These are phyloP conservation scores for Penicillium goetzii DNA, from an alignment of 495 filamentous ascomycete genomes.

Conservation along the genomic window DNA sequence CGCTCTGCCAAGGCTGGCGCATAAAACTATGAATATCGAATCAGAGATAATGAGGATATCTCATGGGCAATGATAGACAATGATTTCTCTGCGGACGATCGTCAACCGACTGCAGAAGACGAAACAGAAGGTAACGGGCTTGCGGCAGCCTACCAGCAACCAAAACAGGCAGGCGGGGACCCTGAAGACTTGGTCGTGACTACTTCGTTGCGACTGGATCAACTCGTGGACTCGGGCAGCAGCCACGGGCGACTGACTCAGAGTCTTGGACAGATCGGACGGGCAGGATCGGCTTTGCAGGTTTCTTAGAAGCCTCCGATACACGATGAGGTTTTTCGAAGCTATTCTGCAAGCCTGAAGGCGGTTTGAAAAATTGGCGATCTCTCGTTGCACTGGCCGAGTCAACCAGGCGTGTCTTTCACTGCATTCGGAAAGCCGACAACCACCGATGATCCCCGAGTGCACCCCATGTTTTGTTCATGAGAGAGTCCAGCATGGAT, in stretches of 20 bases:
- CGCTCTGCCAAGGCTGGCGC: conserved; percentile 7
- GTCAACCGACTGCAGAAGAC: not conserved
- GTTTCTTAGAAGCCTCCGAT: not conserved
- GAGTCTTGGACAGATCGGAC: too few species aligned
- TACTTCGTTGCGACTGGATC: not conserved
- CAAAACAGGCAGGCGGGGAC: conserved; percentile 14
- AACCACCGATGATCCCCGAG: conserved; percentile 29
- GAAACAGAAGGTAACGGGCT: not conserved
- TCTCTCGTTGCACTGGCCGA: conserved; percentile 8
- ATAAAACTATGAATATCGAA: conserved; percentile 8
- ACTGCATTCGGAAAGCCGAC: conserved; percentile 24
- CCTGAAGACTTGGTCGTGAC: not conserved
- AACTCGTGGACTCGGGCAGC: not conserved
- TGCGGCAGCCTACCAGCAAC: not conserved
- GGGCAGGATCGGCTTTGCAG: not conserved
- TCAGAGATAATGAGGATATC: not conserved
- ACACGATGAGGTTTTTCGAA: not conserved
- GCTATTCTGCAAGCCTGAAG: conserved; percentile 8
- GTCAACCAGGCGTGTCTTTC: conserved; percentile 11
- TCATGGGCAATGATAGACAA: not conserved
- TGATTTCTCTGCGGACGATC: not conserved
- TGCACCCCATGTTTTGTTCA: conserved; percentile 1
- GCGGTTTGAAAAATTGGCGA: conserved; percentile 1
- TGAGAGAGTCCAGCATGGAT: conserved; percentile 16
- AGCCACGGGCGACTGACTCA: not conserved